Evolutionary conservation across 768 basidiomycete genomes (phyloP).

Genomic region (Asterophora lycoperdoides): DNA sequence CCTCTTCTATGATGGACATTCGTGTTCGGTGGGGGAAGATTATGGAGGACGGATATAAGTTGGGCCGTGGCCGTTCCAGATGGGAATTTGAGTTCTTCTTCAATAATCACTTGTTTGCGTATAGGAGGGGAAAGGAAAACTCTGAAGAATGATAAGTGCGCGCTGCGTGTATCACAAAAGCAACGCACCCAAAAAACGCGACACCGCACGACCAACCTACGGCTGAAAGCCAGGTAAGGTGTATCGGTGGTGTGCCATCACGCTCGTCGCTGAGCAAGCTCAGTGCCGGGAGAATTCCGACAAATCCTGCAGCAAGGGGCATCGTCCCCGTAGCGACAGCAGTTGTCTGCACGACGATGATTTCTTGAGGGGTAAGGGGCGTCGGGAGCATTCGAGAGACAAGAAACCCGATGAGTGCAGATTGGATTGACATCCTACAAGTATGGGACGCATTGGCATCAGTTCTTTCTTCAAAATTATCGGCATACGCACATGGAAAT

Average conservation of each 20-base stretch:
- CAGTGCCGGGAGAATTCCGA: conserved; percentile 91
- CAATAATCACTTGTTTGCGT: conserved; percentile 92
- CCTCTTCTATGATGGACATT: conserved; percentile 51
- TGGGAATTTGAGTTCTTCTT: conserved; percentile 91
- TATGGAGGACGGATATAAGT: conserved; percentile 85
- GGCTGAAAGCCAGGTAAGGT: conserved; percentile 67
- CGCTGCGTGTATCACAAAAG: background rate
- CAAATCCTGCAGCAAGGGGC: conserved; percentile 83
- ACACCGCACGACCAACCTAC: conserved; percentile 86
- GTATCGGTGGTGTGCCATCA: conserved; percentile 76
- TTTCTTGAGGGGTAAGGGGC: conserved; percentile 85
- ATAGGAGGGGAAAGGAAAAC: conserved; percentile 97
- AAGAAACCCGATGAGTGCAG: conserved; percentile 87
- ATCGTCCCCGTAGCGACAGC: conserved; percentile 92
- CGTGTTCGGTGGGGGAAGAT: conserved; percentile 62
- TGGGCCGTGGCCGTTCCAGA: conserved; percentile 97
- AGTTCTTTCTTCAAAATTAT: background rate
- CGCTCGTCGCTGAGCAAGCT: conserved; percentile 65
- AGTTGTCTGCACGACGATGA: conserved; percentile 91
- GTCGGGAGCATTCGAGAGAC: conserved; percentile 69
- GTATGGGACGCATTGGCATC: background rate
- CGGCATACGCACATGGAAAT: conserved; percentile 65
- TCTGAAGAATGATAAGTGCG: conserved; percentile 30
- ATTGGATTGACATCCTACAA: conserved; percentile 90
- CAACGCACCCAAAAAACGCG: conserved; percentile 82